Percentiles rank a stretch among this genome's conserved stretches.
Evolutionary conservation across 805 yeast genomes (phyloP).

Genomic region (Candida tallmaniae): DNA sequence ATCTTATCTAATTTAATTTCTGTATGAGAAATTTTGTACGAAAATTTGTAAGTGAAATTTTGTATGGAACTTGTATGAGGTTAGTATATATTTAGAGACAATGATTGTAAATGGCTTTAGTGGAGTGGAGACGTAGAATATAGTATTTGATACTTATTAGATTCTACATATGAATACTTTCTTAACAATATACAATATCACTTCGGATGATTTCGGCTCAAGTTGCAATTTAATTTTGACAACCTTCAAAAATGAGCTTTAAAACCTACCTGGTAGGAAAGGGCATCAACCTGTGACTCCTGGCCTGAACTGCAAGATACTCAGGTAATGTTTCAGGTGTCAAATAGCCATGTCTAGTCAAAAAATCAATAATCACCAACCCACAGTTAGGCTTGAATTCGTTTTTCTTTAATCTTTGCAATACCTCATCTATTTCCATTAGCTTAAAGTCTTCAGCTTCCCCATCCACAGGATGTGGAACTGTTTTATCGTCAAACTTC

Average conservation of each 20-base stretch:
- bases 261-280: conserved; percentile 46
- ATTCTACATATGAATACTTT: too few relatives aligned
- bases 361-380: conserved; percentile 71
- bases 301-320: conserved; percentile 52
- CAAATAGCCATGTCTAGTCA: conserved; percentile 78
- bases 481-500: conserved; percentile 39
- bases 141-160: too few relatives aligned
- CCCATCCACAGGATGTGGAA: conserved; percentile 47
- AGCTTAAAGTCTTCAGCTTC: conserved; percentile 70
- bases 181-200: too few relatives aligned
- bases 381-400: conserved; percentile 92
- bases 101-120: too few relatives aligned
- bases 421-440: conserved; percentile 56
- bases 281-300: conserved; percentile 67
- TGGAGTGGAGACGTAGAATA: too few relatives aligned
- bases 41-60: too few relatives aligned
- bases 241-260: not conserved
- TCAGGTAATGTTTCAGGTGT: conserved; percentile 63
- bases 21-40: too few relatives aligned
- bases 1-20: too few relatives aligned
- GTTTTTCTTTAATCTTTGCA: conserved; percentile 42
- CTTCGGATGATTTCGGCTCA: too few relatives aligned
- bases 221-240: too few relatives aligned
- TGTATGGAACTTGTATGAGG: too few relatives aligned
- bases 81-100: too few relatives aligned